phyloP scores from a whole-genome alignment of 345 rosid genomes.

The Carallia brachiata region DNA sequence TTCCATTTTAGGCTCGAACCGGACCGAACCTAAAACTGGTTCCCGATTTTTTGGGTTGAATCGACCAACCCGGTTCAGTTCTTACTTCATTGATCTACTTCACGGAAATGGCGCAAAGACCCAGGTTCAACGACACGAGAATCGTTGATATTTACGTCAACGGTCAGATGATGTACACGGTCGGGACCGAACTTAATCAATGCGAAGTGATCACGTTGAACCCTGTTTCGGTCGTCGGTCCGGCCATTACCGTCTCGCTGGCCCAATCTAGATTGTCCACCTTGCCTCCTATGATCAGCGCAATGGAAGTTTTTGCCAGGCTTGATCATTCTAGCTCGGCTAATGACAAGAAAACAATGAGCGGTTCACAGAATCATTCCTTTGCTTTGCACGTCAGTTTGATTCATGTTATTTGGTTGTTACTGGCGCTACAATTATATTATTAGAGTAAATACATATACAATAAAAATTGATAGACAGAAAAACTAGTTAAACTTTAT shows the following conservation, averaged over 20 bases:
- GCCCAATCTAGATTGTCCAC: not conserved
- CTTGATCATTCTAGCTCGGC: not conserved
- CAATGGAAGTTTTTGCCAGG: slow-evolving; percentile 3
- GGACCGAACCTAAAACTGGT: too few relatives aligned
- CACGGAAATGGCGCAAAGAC: not conserved
- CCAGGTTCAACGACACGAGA: slow-evolving; percentile 8
- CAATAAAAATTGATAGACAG: too few relatives aligned
- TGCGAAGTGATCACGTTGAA: slow-evolving; percentile 6
- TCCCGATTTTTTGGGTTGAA: too few relatives aligned
- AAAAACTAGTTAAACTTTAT: too few relatives aligned
- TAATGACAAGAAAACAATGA: not conserved
- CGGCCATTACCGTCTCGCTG: not conserved
- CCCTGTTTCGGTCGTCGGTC: not conserved
- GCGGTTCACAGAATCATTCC: not conserved
- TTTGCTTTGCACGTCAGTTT: not conserved
- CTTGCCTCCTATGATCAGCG: not conserved
- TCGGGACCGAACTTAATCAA: not conserved
- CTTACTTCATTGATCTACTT: too few relatives aligned
- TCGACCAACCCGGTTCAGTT: too few relatives aligned
- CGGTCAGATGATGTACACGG: slow-evolving; percentile 10
- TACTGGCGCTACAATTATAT: not conserved
- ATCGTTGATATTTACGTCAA: slow-evolving; percentile 15
- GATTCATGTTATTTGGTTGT: not conserved
- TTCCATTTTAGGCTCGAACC: too few relatives aligned
- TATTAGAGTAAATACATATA: not conserved